Evolutionary conservation across 2,329 filamentous ascomycete species (phyloP).

Genomic region (Aspergillus texensis): DNA sequence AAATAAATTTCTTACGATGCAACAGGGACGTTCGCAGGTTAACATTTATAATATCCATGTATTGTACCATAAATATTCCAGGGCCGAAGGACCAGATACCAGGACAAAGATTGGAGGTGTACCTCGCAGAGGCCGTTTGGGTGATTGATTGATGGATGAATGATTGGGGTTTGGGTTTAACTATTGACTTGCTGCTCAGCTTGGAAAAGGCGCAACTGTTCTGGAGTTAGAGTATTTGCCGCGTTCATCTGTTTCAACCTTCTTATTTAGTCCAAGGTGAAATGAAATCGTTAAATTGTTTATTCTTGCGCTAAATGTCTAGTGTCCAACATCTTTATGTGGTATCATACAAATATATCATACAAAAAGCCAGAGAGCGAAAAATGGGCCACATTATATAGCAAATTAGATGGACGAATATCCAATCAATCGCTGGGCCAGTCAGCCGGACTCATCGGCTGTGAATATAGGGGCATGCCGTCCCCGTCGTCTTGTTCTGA

Average conservation of each 20-base stretch:
- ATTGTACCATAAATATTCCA: slow-evolving; percentile 25
- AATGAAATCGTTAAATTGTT: neutral
- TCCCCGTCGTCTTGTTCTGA: slow-evolving; percentile 1
- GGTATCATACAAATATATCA: neutral
- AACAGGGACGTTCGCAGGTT: slow-evolving; percentile 5
- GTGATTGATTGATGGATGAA: slow-evolving; percentile 11
- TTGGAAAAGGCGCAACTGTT: slow-evolving; percentile 35
- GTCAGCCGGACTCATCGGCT: slow-evolving; percentile 12
- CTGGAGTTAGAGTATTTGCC: slow-evolving; percentile 17
- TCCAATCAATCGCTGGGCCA: slow-evolving; percentile 3
- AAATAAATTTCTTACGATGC: slow-evolving; percentile 5
- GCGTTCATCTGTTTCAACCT: slow-evolving; percentile 1
- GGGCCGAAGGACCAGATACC: slow-evolving; percentile 7
- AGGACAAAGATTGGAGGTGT: slow-evolving; percentile 1
- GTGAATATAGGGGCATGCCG: slow-evolving; percentile 9
- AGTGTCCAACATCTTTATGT: neutral
- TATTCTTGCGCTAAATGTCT: neutral
- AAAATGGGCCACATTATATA: neutral
- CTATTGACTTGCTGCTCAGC: slow-evolving; percentile 14
- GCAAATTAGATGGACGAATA: neutral
- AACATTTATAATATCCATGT: slow-evolving; percentile 24
- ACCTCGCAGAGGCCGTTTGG: slow-evolving; percentile 1
- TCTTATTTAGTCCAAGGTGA: neutral
- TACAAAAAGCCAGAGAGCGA: neutral
- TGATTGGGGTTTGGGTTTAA: slow-evolving; percentile 27